Evolutionary conservation across 306 rosid species (phyloP).

Genomic region (Prunus salicina): DNA sequence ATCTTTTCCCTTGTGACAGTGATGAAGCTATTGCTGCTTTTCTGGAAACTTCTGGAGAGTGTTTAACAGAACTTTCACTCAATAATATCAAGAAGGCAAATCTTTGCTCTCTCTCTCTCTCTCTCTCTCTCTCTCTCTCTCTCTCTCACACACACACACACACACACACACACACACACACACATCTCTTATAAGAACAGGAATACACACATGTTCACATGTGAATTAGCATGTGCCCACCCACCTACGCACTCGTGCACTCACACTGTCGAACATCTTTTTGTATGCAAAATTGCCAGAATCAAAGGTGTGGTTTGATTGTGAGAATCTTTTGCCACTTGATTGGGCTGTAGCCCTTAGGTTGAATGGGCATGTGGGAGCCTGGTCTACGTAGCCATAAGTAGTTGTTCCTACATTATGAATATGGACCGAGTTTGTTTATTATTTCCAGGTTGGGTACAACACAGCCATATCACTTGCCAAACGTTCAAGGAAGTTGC

Average conservation of each 20-base stretch:
- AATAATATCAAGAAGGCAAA: slow-evolving; percentile 66
- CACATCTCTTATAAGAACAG: background rate
- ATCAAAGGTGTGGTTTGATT: background rate
- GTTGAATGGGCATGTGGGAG: background rate
- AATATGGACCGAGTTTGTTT: slow-evolving; percentile 16
- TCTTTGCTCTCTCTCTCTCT: background rate
- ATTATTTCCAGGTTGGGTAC: slow-evolving; percentile 53
- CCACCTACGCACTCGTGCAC: background rate
- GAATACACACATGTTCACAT: background rate
- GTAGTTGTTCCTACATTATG: slow-evolving; percentile 12
- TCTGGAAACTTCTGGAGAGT: slow-evolving; percentile 54
- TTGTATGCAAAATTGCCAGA: slow-evolving; percentile 1
- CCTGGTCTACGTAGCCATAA: background rate
- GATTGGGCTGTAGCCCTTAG: slow-evolving; percentile 3
- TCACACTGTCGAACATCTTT: background rate
- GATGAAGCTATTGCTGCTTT: slow-evolving; percentile 87
- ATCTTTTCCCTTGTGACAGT: slow-evolving; percentile 32
- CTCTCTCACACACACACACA: background rate
- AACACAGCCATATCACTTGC: slow-evolving; percentile 64
- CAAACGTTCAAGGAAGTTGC: slow-evolving; percentile 45
- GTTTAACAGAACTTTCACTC: slow-evolving; percentile 66
- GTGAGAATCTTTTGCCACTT: slow-evolving; percentile 11
- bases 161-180: background rate
- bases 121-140: background rate
- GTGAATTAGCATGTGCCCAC: background rate